Evolutionary conservation across 305 asterid species (phyloP).

Genomic region (Striga hermonthica): DNA sequence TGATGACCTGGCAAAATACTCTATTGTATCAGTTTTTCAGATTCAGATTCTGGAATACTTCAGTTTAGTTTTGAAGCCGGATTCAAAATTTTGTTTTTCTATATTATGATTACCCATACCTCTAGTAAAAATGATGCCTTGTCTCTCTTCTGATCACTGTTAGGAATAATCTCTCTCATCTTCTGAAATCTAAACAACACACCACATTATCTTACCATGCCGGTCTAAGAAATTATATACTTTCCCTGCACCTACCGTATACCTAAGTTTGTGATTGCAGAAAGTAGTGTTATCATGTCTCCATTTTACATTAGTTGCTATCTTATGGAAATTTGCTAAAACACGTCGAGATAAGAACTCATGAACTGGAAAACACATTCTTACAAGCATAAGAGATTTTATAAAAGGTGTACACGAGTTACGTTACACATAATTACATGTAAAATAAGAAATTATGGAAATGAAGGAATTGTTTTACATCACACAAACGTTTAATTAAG

Average conservation of each 20-base stretch:
- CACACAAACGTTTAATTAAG: background rate
- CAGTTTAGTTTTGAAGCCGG: constrained; percentile 11
- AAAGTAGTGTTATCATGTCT: no score
- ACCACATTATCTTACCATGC: constrained; percentile 24
- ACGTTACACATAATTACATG: background rate
- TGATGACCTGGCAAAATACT: constrained; percentile 70
- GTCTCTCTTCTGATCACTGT: constrained; percentile 93
- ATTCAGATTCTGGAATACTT: constrained; percentile 1
- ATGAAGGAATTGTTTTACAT: background rate
- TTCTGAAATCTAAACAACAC: constrained; percentile 69
- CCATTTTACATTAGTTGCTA: background rate
- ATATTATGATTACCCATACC: constrained; percentile 41
- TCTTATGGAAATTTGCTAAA: background rate
- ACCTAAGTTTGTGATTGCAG: background rate
- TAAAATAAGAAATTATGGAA: constrained; percentile 5
- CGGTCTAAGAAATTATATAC: constrained; percentile 7
- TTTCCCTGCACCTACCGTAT: background rate
- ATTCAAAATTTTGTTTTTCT: constrained; percentile 5
- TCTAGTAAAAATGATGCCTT: constrained; percentile 96
- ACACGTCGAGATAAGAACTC: constrained; percentile 14
- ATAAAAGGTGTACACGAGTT: background rate
- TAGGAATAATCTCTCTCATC: constrained; percentile 86
- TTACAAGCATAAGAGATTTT: background rate
- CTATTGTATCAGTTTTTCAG: constrained; percentile 26
- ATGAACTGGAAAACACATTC: constrained; percentile 5